Conservation (phyloP, 164 flowering plant genomes). For the Litsea cubeba region DNA sequence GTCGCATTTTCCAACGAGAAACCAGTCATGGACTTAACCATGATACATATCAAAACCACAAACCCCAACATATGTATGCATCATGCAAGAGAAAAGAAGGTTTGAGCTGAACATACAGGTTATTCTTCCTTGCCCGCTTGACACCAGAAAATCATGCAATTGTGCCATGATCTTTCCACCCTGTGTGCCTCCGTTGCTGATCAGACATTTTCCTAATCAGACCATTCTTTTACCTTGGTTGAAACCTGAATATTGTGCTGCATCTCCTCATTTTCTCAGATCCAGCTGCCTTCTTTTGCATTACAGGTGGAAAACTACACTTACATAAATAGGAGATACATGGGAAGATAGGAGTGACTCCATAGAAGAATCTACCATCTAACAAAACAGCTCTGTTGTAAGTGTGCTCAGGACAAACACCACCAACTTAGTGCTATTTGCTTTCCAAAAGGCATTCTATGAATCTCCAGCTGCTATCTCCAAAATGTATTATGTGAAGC, state of each 20-base stretch:
- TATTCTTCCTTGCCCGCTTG: neutral
- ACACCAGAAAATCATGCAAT: neutral
- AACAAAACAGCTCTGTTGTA: neutral
- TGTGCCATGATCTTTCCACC: neutral
- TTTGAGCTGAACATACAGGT: neutral
- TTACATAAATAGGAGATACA: neutral
- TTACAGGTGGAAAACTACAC: neutral
- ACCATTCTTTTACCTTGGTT: neutral
- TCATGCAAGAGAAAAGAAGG: neutral
- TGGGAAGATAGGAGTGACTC: conserved; percentile 1
- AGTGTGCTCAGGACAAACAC: neutral
- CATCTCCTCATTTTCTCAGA: neutral
- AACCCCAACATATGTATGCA: neutral
- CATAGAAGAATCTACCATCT: neutral
- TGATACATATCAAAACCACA: neutral
- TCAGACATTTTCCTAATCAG: neutral
- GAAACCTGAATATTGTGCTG: neutral
- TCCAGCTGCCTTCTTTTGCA: no score
- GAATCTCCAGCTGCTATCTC: conserved; percentile 22
- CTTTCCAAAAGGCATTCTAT: neutral
- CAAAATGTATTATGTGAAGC: conserved; percentile 33
- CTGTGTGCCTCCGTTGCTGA: neutral
- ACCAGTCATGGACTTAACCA: neutral
- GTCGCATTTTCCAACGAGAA: no score
- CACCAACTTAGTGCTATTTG: neutral